A percentile compares a stretch with the other conserved stretches of the same genome.
phyloP scores from a whole-genome alignment of 495 filamentous ascomycete species.

The Evernia prunastri region DNA sequence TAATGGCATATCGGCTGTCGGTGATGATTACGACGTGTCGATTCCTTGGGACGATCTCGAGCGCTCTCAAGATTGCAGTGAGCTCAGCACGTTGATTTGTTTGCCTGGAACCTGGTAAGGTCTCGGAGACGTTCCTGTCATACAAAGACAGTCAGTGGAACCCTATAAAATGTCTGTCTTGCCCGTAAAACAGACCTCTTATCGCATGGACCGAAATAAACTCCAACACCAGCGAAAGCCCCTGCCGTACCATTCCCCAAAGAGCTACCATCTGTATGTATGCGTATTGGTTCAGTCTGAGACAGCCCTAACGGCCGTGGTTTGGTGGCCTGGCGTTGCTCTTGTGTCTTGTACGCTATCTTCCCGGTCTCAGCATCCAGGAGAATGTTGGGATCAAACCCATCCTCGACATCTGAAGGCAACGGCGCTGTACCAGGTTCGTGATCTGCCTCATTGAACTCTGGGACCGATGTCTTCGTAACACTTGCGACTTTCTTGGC shows the following conservation, averaged over 20 bases:
- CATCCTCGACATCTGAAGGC: constrained; percentile 50
- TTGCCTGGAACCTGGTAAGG: constrained; percentile 63
- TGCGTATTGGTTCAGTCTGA: constrained; percentile 49
- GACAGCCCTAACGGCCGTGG: constrained; percentile 33
- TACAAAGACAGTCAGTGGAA: constrained; percentile 20
- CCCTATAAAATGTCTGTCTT: not conserved
- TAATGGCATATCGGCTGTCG: constrained; percentile 82
- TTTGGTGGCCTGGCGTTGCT: constrained; percentile 44
- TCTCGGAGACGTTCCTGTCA: constrained; percentile 78
- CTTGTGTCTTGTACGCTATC: constrained; percentile 50
- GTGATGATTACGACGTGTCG: constrained; percentile 63
- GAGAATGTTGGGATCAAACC: constrained; percentile 54
- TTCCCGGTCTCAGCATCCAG: constrained; percentile 52
- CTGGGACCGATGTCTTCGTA: constrained; percentile 31
- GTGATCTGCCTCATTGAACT: constrained; percentile 34
- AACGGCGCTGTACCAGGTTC: constrained; percentile 50
- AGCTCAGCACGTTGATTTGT: constrained; percentile 95
- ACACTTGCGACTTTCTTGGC: constrained; percentile 32
- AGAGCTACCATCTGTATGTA: constrained; percentile 88
- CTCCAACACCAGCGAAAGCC: constrained; percentile 77
- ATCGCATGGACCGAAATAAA: constrained; percentile 75
- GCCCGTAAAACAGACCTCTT: constrained; percentile 48
- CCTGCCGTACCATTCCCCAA: constrained; percentile 66
- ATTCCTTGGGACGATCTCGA: constrained; percentile 65
- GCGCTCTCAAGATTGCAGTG: constrained; percentile 74